Evolutionary conservation across 352 stramenopile species (phyloP).

Genomic region (Pythium brachiatum): DNA sequence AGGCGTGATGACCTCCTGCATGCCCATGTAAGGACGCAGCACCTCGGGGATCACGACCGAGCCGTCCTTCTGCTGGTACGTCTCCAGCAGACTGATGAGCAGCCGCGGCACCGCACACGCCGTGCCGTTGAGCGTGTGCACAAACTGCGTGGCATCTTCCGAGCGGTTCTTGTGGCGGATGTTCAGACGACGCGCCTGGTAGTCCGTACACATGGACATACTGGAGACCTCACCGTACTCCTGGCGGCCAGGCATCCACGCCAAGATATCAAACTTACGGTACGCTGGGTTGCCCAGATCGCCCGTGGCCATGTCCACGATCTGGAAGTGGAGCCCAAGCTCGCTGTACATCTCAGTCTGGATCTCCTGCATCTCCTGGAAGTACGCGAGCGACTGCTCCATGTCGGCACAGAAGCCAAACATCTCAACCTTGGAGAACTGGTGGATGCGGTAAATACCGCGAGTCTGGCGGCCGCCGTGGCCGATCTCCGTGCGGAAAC

Average conservation of each 20-base stretch:
- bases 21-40: slow-evolving; percentile 78
- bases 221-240: slow-evolving; percentile 84
- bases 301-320: slow-evolving; percentile 83
- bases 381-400: slow-evolving; percentile 61
- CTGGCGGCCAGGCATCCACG: slow-evolving; percentile 80
- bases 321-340: slow-evolving; percentile 74
- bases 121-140: slow-evolving; percentile 89
- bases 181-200: slow-evolving; percentile 81
- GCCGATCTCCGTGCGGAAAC: slow-evolving; percentile 87
- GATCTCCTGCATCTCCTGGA: slow-evolving; percentile 79
- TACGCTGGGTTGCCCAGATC: slow-evolving; percentile 80
- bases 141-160: slow-evolving; percentile 65
- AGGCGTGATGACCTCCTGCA: slow-evolving; percentile 57
- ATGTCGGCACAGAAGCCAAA: slow-evolving; percentile 78
- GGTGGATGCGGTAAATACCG: slow-evolving; percentile 88
- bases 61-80: slow-evolving; percentile 76
- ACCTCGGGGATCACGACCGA: slow-evolving; percentile 76
- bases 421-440: slow-evolving; percentile 91
- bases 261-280: slow-evolving; percentile 86
- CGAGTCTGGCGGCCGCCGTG: slow-evolving; percentile 66
- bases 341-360: slow-evolving; percentile 76
- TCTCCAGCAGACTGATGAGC: slow-evolving; percentile 85
- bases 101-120: slow-evolving; percentile 77
- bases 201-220: slow-evolving; percentile 90
- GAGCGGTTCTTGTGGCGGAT: slow-evolving; percentile 78